Base-by-base conservation (phyloP, 176 grass and related monocot species). In the Cymbopogon citratus region DNA sequence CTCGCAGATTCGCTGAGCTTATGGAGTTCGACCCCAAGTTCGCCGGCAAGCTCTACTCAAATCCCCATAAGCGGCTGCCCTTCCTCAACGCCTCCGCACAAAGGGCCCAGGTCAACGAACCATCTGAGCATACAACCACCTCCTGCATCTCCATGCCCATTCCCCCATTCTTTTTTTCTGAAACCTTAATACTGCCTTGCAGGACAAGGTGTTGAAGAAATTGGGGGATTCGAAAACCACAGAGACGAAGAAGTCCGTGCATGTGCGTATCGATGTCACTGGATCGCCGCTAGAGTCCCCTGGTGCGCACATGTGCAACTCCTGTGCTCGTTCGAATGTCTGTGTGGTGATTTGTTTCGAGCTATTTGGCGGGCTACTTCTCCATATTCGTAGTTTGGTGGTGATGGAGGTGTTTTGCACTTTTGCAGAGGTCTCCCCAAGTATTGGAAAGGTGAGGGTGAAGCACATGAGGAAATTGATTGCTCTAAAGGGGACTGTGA, bases 401-500 rank as follows among this genome's bases (percentile, higher is more conserved):
- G 8, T 11, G 77, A 5, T 66, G 48, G 0, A 80, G 40, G 13
- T 67, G 16, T 81, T 48, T 63, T 83, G 33, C 75, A 95, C 16
- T 81, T 48, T 57, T 83, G 39, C 75, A 98, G 95, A 98, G 63
- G 75, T 89, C 1, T 95, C 80, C 36, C 92, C 92, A 24, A 87
- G 80, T 69, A 98, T 98, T 62, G 95, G 95, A 72, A 94, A 76
- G 82, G 80, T 95, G 14, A 91, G 92, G 76, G 92, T 93, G 34
- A 95, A 93, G n/a, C 92, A 98, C 80, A 90, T 85, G 61, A 77
- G 83, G 46, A 88, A 81, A 39, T 83, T 98, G 52, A 80, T 98
- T 70, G 90, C 92, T 24, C 27, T 98, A 44, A 95, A 95, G 73
- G 92, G 95, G 52, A 98, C 92, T 12, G 88, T 98, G 45, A 93